Evolutionary conservation across 1,139 yeast genomes (phyloP), one percentile per base, ranked within the genome.

Genomic region (Diutina rugosa): DNA sequence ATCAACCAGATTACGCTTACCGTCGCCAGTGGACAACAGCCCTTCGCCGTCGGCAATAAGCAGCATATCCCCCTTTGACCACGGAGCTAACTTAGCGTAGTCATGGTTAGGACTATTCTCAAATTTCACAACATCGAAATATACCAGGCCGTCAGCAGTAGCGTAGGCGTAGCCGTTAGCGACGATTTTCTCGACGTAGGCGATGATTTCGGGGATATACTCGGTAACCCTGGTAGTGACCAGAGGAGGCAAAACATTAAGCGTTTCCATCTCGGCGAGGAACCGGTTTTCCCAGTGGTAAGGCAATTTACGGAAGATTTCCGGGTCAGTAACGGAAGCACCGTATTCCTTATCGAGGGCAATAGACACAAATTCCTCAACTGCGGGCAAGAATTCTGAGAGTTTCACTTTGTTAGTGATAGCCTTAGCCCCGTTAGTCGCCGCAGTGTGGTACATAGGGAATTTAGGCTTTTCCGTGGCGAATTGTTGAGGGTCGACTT

Each of bases 11-110:
- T 83, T 85, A 63, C 78, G 80, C 72, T 91, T 91, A 44, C 80
- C 73, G 28, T 69, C 68, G 21, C 69, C 65, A n/a, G 76, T 67
- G 28, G 85, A 74, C 57, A 91, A 77, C 12, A 96, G 85, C 29
- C 99, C 99, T 71, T 95, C 99, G 57, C 97, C 99, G 64, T 93
- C 99, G 58, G 85, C 87, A 59, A 93, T 87, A 59, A 93, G 80
- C 55, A 85, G 91, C 70, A 84, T 73, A 63, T 90, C 85, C 57
- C 96, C 96, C 69, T 89, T 89, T 67, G 91, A 91, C 98, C 98
- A 93, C 26, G 99, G 99, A 72, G 93, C 98, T 64, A 93, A 81
- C 70, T 95, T 95, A 54, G 99, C 98, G 69, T 93, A 93, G 57
- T 79, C 84, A 67, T 95, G 99, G 52, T 78, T 72, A 5, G 84